phyloP scores from a whole-genome alignment of 140 eudicot genomes.

The Senecio squalidus region DNA sequence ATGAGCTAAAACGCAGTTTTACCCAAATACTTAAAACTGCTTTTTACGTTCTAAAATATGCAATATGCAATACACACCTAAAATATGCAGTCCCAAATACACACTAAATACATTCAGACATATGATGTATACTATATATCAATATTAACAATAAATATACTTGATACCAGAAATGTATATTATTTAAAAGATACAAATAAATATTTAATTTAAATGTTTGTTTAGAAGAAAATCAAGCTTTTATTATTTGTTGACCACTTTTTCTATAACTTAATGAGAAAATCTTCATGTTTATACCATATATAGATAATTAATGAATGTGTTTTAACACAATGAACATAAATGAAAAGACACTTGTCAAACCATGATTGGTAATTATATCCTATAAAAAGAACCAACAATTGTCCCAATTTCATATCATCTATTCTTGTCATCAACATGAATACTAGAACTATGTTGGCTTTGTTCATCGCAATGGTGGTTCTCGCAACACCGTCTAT shows the following conservation, averaged over 20 bases:
- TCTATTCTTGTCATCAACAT: neutral
- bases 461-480: conserved; percentile 21
- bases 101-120: no score
- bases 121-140: no score
- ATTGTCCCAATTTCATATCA: neutral
- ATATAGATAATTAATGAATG: neutral
- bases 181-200: no score
- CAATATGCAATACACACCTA: no score
- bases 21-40: no score
- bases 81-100: no score
- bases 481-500: conserved; percentile 15
- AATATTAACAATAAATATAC: no score
- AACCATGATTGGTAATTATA: neutral
- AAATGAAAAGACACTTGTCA: conserved; percentile 2
- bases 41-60: no score
- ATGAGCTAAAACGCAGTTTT: no score
- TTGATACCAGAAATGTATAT: no score
- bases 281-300: conserved; percentile 9
- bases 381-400: conserved; percentile 14
- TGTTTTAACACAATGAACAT: neutral
- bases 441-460: conserved; percentile 5
- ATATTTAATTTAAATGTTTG: no score
- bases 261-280: neutral
- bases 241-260: neutral
- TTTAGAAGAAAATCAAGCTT: no score